Conservation (phyloP, 345 rosid genomes). For the Kernera saxatilis region DNA sequence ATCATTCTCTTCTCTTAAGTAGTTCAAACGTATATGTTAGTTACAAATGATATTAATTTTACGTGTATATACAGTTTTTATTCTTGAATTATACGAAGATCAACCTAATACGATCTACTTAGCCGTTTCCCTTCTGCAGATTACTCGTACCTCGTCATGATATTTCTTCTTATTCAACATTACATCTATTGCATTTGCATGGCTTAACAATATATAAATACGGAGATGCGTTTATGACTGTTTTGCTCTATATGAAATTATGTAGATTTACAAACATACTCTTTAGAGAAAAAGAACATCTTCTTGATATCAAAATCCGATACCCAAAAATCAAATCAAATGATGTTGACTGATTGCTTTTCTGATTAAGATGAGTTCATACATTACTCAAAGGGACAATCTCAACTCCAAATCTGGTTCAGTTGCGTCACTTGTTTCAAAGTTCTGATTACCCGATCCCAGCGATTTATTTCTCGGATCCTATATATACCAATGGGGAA, state of each 20-base stretch:
- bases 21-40: neutral
- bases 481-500: conserved; percentile 14
- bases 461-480: conserved; percentile 46
- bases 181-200: neutral
- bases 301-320: neutral
- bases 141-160: neutral
- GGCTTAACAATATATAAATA: neutral
- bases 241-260: neutral
- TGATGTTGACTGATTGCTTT: too few relatives aligned
- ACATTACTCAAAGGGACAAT: conserved; percentile 46
- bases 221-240: neutral
- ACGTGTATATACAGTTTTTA: neutral
- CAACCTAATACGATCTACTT: neutral
- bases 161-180: neutral
- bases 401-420: conserved; percentile 91
- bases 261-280: conserved; percentile 1
- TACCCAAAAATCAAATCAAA: conserved; percentile 18
- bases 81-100: neutral
- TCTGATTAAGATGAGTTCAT: too few relatives aligned
- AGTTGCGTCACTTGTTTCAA: conserved; percentile 62
- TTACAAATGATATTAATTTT: neutral
- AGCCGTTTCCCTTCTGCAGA: neutral
- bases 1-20: neutral
- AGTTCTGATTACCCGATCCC: conserved; percentile 64
- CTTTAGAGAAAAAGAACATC: neutral